Evolutionary conservation across 2,329 filamentous ascomycete species (phyloP).

Genomic region (Aspergillus hortae): DNA sequence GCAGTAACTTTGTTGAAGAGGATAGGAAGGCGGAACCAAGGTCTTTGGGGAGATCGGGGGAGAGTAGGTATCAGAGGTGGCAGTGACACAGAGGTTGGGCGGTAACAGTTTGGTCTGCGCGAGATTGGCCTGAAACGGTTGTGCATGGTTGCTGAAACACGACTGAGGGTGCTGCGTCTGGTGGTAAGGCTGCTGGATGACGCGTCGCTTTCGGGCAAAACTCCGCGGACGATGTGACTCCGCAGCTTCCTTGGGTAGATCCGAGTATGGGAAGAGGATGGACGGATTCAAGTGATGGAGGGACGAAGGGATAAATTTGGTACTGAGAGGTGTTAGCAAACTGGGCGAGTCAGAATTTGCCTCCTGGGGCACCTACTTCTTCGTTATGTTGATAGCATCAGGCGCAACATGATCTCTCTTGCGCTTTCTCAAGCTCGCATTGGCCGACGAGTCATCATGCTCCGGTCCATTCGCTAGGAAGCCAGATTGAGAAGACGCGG

Average conservation of each 20-base stretch:
- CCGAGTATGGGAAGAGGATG: constrained; percentile 12
- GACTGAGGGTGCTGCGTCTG: constrained; percentile 10
- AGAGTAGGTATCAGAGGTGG: constrained; percentile 8
- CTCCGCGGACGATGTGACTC: constrained; percentile 10
- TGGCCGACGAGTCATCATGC: constrained; percentile 3
- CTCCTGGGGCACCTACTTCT: not conserved
- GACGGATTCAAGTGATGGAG: constrained; percentile 13
- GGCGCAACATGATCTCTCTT: constrained; percentile 19
- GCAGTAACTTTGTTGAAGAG: constrained; percentile 14
- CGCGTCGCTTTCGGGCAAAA: constrained; percentile 14
- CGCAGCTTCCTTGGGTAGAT: constrained; percentile 8
- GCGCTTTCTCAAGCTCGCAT: constrained; percentile 20
- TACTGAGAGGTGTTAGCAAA: not conserved
- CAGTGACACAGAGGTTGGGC: constrained; percentile 5
- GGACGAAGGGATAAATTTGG: constrained; percentile 13
- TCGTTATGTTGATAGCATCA: constrained; percentile 11
- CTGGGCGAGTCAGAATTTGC: not conserved
- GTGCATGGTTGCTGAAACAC: not conserved
- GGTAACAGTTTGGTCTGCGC: constrained; percentile 4
- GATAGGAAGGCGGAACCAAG: constrained; percentile 21
- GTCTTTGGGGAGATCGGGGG: constrained; percentile 27
- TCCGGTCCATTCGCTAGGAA: constrained; percentile 12
- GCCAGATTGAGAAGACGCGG: constrained; percentile 1
- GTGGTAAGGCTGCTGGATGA: constrained; percentile 15
- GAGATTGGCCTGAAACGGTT: not conserved